phyloP scores from a whole-genome alignment of 305 asterid genomes.

The Fraxinus dipetala region DNA sequence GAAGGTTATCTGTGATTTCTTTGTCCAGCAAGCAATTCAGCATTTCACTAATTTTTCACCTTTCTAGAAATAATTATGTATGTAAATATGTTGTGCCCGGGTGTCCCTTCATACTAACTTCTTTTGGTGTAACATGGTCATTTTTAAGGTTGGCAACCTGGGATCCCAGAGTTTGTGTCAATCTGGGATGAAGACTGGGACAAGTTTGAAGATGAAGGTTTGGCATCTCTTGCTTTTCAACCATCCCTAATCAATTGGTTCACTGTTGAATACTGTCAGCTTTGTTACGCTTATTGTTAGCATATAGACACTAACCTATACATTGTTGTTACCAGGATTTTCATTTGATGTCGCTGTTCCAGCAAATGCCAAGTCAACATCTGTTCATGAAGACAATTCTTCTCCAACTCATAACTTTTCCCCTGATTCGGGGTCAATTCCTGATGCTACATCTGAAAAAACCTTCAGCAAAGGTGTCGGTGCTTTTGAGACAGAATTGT shows the following conservation, averaged over 20 bases:
- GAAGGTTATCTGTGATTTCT: neutral
- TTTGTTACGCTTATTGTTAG: neutral
- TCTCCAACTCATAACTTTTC: conserved; percentile 57
- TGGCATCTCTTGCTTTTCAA: conserved; percentile 21
- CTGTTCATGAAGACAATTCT: conserved; percentile 47
- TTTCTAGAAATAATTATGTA: neutral
- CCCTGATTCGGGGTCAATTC: conserved; percentile 56
- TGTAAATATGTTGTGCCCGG: conserved; percentile 13
- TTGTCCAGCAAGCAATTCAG: neutral
- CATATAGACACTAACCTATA: neutral
- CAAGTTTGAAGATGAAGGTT: conserved; percentile 97
- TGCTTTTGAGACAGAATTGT: conserved; percentile 62
- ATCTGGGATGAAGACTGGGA: conserved; percentile 99
- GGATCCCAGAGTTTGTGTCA: conserved; percentile 75
- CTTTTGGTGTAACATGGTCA: conserved; percentile 13
- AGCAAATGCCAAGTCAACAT: conserved; percentile 45
- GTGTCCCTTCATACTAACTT: conserved; percentile 20
- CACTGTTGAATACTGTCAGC: neutral
- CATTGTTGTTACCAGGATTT: conserved; percentile 57
- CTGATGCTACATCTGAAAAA: conserved; percentile 50
- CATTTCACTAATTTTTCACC: neutral
- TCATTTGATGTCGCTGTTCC: conserved; percentile 66
- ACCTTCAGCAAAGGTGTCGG: conserved; percentile 42
- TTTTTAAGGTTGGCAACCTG: conserved; percentile 88
- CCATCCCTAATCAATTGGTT: neutral